These are phyloP conservation scores for Phytopythium boreale DNA, from an alignment of 352 stramenopile species.

Conservation along the genomic window DNA sequence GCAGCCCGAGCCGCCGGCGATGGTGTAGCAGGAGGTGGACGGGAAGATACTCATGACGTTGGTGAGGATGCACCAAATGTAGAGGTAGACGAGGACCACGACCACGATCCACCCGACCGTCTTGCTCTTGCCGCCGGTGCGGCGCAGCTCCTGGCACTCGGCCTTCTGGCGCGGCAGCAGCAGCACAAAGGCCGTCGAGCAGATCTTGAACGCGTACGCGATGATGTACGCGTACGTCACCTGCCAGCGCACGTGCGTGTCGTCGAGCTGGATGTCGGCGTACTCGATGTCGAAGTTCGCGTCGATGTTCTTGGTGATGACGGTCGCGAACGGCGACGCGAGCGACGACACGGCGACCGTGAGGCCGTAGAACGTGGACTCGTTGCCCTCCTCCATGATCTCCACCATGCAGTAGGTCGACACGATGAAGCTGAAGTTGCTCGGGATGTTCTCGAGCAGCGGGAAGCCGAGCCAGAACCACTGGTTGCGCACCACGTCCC, in stretches of 20 bases:
- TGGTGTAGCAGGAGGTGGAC: constrained; percentile 36
- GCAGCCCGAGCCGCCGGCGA: constrained; percentile 37
- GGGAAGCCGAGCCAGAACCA: constrained; percentile 63
- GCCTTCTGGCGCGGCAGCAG: constrained; percentile 45
- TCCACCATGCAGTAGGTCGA: constrained; percentile 60
- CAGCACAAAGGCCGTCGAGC: constrained; percentile 31
- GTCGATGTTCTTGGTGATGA: constrained; percentile 57
- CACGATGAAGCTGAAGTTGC: constrained; percentile 47
- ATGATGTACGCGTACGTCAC: constrained; percentile 35
- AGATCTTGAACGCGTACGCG: constrained; percentile 38
- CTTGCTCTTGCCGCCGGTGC: constrained; percentile 31
- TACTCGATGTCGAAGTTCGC: constrained; percentile 38
- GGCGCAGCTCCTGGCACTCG: constrained; percentile 42
- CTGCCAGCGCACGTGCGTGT: constrained; percentile 26
- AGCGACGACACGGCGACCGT: constrained; percentile 52
- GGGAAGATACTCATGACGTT: constrained; percentile 56
- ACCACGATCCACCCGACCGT: constrained; percentile 29
- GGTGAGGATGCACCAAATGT: constrained; percentile 42
- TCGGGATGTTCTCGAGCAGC: constrained; percentile 42
- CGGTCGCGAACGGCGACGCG: constrained; percentile 37
- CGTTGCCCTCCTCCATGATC: constrained; percentile 47
- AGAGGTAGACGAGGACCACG: constrained; percentile 31
- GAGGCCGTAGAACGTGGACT: constrained; percentile 53
- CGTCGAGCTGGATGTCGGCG: constrained; percentile 34
- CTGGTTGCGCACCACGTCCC: constrained; percentile 51